phyloP scores from a whole-genome alignment of 2,329 filamentous ascomycete genomes.

The Aspergillus quadricinctus region DNA sequence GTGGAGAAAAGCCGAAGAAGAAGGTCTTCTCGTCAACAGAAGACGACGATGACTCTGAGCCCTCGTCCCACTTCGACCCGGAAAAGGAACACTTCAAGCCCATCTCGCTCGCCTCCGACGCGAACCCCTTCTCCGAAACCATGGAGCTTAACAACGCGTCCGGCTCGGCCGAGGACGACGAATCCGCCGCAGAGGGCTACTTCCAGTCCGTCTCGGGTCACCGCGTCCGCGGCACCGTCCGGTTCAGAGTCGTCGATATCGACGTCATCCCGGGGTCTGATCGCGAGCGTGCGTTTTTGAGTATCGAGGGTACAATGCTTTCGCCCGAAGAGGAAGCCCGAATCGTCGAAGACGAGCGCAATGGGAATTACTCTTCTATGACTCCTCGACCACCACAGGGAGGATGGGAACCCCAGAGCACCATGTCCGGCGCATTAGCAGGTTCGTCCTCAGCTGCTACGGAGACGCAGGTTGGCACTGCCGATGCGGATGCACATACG shows the following conservation, averaged over 20 bases:
- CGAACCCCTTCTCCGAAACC: slow-evolving; percentile 23
- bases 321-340: slow-evolving; percentile 61
- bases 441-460: slow-evolving; percentile 9
- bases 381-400: slow-evolving; percentile 12
- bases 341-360: slow-evolving; percentile 53
- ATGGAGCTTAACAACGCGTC: slow-evolving; percentile 25
- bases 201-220: slow-evolving; percentile 70
- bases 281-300: slow-evolving; percentile 70
- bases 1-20: slow-evolving; percentile 8
- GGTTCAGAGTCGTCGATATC: slow-evolving; percentile 78
- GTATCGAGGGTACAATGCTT: slow-evolving; percentile 84
- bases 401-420: slow-evolving; percentile 4
- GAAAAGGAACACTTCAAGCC: slow-evolving; percentile 39
- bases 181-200: slow-evolving; percentile 59
- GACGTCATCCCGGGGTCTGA: slow-evolving; percentile 67
- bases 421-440: slow-evolving; percentile 21
- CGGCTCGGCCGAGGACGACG: slow-evolving; percentile 45
- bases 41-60: slow-evolving; percentile 27
- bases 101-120: slow-evolving; percentile 28
- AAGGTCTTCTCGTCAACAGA: slow-evolving; percentile 12
- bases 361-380: slow-evolving; percentile 31
- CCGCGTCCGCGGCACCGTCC: slow-evolving; percentile 65
- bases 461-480: slow-evolving; percentile 10
- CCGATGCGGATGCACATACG: slow-evolving; percentile 3
- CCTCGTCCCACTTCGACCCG: slow-evolving; percentile 26